These are phyloP conservation scores for Mycena vulgaris DNA, from an alignment of 768 basidiomycete species.

Conservation along the genomic window DNA sequence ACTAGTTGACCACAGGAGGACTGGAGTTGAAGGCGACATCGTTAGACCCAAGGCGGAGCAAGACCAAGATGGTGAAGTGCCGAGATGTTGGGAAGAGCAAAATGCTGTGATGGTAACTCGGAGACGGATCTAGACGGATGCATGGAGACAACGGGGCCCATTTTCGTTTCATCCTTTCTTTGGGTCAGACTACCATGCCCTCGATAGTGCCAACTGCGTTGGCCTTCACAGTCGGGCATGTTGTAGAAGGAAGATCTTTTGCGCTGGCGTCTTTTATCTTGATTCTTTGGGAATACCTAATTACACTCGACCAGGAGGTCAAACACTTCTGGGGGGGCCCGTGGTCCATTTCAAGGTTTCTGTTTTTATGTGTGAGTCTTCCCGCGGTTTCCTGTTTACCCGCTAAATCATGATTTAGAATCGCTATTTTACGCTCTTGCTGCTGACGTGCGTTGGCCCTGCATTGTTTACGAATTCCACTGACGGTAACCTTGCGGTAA, in stretches of 20 bases:
- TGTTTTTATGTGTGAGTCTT: slow-evolving; percentile 33
- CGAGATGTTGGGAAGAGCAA: too few species aligned
- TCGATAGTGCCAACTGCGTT: slow-evolving; percentile 35
- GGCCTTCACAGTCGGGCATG: slow-evolving; percentile 30
- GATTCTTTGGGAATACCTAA: slow-evolving; percentile 32
- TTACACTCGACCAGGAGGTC: slow-evolving; percentile 36
- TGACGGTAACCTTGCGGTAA: too few species aligned
- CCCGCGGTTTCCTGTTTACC: not conserved
- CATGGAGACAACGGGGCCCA: not conserved
- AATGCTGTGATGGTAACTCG: not conserved
- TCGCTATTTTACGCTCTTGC: slow-evolving; percentile 32
- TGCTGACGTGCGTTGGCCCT: slow-evolving; percentile 26
- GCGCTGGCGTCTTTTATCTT: slow-evolving; percentile 39
- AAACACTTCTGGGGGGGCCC: slow-evolving; percentile 36
- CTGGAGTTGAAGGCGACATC: too few species aligned
- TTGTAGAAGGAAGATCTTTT: slow-evolving; percentile 39
- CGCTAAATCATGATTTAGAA: slow-evolving; percentile 20
- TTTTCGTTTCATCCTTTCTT: slow-evolving; percentile 12
- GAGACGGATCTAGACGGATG: too few species aligned
- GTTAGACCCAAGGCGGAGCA: too few species aligned
- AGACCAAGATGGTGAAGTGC: too few species aligned
- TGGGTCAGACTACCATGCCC: slow-evolving; percentile 34
- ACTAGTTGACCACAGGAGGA: too few species aligned
- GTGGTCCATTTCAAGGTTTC: slow-evolving; percentile 34
- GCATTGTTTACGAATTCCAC: too few species aligned